Percentiles rank a stretch among this genome's conserved stretches.
Evolutionary conservation across 441 rosid species (phyloP).

Genomic region (Populus tomentosa): DNA sequence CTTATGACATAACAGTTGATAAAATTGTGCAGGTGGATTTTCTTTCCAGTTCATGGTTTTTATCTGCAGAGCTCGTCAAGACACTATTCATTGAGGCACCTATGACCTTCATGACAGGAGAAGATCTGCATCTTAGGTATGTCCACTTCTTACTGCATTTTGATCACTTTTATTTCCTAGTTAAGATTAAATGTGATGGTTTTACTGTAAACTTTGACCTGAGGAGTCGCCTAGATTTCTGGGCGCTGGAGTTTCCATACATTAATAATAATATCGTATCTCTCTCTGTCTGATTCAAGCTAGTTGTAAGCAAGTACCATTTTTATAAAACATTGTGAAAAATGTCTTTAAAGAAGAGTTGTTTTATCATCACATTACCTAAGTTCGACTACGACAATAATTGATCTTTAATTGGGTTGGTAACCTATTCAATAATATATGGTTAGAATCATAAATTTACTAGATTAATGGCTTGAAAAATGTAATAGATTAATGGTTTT

Average conservation of each 20-base stretch:
- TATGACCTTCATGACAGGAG: conserved; percentile 88
- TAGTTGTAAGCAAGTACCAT: not conserved
- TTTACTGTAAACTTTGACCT: not conserved
- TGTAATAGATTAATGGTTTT: not conserved
- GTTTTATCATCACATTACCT: conserved; percentile 7
- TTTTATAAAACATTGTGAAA: not conserved
- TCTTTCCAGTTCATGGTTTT: conserved; percentile 94
- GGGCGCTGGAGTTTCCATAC: not conserved
- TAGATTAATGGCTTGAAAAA: not conserved
- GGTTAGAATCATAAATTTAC: not conserved
- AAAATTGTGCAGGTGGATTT: conserved; percentile 93
- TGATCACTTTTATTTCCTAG: not conserved
- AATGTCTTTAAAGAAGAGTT: not conserved
- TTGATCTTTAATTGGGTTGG: conserved; percentile 24
- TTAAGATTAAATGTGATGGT: not conserved
- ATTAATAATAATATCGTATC: not conserved
- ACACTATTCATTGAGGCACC: conserved; percentile 83
- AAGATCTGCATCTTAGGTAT: conserved; percentile 96
- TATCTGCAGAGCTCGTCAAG: conserved; percentile 88
- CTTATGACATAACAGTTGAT: conserved; percentile 74
- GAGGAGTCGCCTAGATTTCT: not conserved
- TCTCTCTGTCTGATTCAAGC: not conserved
- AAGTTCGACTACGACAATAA: conserved; percentile 13
- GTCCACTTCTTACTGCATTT: not conserved
- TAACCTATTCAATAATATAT: conserved; percentile 29